Evolutionary conservation across 1,139 yeast genomes (phyloP), one percentile per base, ranked within the genome.

Genomic region (Pichia sp.): DNA sequence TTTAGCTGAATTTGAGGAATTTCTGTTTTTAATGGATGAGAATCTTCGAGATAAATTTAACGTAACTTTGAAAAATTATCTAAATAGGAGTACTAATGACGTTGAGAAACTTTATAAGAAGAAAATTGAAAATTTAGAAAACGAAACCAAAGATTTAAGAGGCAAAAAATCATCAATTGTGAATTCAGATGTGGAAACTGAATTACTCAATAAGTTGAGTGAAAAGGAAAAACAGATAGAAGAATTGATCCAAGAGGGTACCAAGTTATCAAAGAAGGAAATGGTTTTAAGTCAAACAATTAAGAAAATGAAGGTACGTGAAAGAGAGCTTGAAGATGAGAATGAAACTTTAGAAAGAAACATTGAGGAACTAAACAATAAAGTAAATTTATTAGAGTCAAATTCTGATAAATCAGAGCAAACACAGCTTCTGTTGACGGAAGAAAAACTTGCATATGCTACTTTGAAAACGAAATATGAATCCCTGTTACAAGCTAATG

Each of bases 161-260:
- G 1, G 22, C 9, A 23, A 10, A 8, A 5, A 28, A 28, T 5
- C 15, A 14, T 4, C 14, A 24, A 7, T 3, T 8, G 18, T 8
- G 4, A 31, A 3, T 21, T 20, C 18, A 30, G 24, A 8, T 14
- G n/a, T 12, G 5, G 35, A 38, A 21, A 44, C 40, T 31, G 38
- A 38, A 3, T 39, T 54, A 34, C 31, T 38, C 36, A 58, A 52
- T 38, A 68, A 61, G 42, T 47, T 67, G 7, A 63, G 68, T 4
- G 74, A 71, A 33, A 74, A 74, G 49, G 88, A 83, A 36, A 68
- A 67, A 21, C 67, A 68, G 30, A 69, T 83, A 46, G 80, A 75
- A 21, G 64, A 70, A 47, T 66, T 89, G 28, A 60, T 83, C 55
- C 77, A 74, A 44, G 97, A 89, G 60, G 96, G 96, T 4, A 82